These are phyloP conservation scores for Chalciporus sp. DNA, from an alignment of 1,284 basidiomycete species.

Conservation along the genomic window DNA sequence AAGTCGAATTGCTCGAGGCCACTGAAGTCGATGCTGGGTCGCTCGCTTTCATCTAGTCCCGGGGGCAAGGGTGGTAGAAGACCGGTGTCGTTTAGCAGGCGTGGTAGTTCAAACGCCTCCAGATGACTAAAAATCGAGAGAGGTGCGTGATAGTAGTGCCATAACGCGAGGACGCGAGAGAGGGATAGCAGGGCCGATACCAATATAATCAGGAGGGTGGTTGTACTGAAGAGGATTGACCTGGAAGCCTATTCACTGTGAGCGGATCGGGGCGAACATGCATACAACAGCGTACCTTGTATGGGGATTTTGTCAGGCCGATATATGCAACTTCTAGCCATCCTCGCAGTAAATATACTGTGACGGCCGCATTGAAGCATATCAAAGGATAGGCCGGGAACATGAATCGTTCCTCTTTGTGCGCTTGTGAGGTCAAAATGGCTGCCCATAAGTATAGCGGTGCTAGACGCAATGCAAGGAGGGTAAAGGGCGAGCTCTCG, in stretches of 20 bases:
- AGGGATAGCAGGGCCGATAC: conserved; percentile 71
- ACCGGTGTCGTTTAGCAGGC: conserved; percentile 74
- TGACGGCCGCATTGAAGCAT: conserved; percentile 92
- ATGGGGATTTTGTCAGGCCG: conserved; percentile 78
- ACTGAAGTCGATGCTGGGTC: conserved; percentile 67
- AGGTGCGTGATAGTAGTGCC: conserved; percentile 91
- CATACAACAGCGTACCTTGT: conserved; percentile 55
- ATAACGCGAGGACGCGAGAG: conserved; percentile 79
- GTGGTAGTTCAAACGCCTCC: conserved; percentile 79
- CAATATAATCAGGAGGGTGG: conserved; percentile 73
- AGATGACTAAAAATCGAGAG: conserved; percentile 75
- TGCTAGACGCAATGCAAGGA: conserved; percentile 74
- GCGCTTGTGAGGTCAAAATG: conserved; percentile 81
- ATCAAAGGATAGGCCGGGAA: conserved; percentile 92
- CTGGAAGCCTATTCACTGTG: conserved; percentile 64
- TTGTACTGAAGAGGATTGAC: conserved; percentile 73
- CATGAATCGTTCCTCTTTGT: conserved; percentile 99
- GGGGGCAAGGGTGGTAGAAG: conserved; percentile 53
- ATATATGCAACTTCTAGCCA: conserved; percentile 84
- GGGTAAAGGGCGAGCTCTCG: conserved; percentile 75
- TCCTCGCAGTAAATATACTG: conserved; percentile 80
- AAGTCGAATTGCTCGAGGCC: conserved; percentile 74
- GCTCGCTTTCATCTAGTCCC: conserved; percentile 48
- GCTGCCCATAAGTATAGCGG: conserved; percentile 91
- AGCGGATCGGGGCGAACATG: conserved; percentile 4